These are phyloP conservation scores for Quercus tomentella DNA, from an alignment of 331 rosid species.

Conservation along the genomic window DNA sequence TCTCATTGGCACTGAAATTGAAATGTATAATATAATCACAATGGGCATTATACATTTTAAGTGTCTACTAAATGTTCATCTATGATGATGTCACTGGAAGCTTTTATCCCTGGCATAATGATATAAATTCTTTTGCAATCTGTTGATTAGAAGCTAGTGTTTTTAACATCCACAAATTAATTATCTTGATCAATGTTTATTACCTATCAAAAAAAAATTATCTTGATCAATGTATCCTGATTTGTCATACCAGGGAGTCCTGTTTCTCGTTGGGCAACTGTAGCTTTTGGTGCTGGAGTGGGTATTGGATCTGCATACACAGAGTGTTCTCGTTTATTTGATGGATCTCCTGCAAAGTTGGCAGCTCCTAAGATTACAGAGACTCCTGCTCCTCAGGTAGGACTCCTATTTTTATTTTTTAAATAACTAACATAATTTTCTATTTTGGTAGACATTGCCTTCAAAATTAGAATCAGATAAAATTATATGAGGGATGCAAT, in stretches of 20 bases:
- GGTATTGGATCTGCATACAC: constrained; percentile 80
- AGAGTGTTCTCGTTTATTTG: constrained; percentile 59
- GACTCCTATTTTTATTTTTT: constrained; percentile 2
- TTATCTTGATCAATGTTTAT: neutral
- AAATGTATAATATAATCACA: neutral
- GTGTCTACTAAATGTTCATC: neutral
- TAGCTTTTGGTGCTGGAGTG: constrained; percentile 81
- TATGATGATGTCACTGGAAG: neutral
- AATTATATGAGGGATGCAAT: neutral
- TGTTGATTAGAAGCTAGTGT: neutral
- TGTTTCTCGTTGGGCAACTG: constrained; percentile 74
- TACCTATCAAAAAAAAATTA: too few species aligned
- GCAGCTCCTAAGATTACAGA: constrained; percentile 33
- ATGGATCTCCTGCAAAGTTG: constrained; percentile 48
- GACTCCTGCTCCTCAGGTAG: constrained; percentile 44
- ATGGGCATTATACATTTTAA: neutral
- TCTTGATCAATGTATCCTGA: neutral
- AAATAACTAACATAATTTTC: neutral
- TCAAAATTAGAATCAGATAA: neutral
- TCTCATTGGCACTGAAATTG: neutral
- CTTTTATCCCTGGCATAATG: neutral
- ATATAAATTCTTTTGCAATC: neutral
- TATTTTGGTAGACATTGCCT: neutral
- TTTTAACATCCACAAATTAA: neutral
- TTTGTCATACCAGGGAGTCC: constrained; percentile 61